Evolutionary conservation across 352 stramenopile species (phyloP).

Genomic region (Pythium aquatile): DNA sequence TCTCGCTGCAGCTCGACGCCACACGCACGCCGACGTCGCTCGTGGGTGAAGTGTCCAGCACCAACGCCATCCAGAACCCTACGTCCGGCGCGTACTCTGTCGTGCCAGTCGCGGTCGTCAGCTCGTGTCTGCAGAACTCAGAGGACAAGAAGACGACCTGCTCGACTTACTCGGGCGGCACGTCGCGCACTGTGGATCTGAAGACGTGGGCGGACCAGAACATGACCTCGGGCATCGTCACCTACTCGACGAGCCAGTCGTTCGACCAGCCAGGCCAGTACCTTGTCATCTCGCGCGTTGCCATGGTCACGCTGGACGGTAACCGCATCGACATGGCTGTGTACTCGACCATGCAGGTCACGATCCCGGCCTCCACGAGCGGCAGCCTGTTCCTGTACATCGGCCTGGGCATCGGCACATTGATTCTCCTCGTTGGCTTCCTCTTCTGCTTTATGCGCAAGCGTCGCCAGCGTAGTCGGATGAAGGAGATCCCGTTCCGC

Average conservation of each 20-base stretch:
- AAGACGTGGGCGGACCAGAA: slow-evolving; percentile 52
- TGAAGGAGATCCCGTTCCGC: slow-evolving; percentile 77
- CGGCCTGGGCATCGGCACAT: slow-evolving; percentile 58
- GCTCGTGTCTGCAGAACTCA: slow-evolving; percentile 53
- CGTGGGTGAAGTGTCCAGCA: slow-evolving; percentile 65
- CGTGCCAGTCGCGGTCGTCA: slow-evolving; percentile 72
- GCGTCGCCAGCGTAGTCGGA: slow-evolving; percentile 49
- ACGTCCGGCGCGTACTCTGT: slow-evolving; percentile 55
- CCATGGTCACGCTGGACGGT: slow-evolving; percentile 70
- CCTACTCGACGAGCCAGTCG: slow-evolving; percentile 54
- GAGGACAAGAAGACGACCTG: slow-evolving; percentile 42
- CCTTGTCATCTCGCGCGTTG: slow-evolving; percentile 67
- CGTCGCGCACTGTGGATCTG: slow-evolving; percentile 61
- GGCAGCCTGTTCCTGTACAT: slow-evolving; percentile 69
- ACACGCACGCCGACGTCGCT: slow-evolving; percentile 50
- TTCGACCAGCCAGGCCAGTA: slow-evolving; percentile 61
- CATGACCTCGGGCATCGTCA: slow-evolving; percentile 51
- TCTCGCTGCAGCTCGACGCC: slow-evolving; percentile 60
- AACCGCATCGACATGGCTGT: slow-evolving; percentile 80
- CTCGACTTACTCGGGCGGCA: slow-evolving; percentile 60
- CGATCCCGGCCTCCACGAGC: slow-evolving; percentile 42
- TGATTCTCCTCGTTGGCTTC: slow-evolving; percentile 63
- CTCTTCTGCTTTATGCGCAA: slow-evolving; percentile 75
- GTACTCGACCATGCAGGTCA: slow-evolving; percentile 67
- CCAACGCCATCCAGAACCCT: slow-evolving; percentile 50